A percentile compares a stretch with the other conserved stretches of the same genome.
phyloP scores from a whole-genome alignment of 139 green algal genomes.

The Picochlorum sp. region DNA sequence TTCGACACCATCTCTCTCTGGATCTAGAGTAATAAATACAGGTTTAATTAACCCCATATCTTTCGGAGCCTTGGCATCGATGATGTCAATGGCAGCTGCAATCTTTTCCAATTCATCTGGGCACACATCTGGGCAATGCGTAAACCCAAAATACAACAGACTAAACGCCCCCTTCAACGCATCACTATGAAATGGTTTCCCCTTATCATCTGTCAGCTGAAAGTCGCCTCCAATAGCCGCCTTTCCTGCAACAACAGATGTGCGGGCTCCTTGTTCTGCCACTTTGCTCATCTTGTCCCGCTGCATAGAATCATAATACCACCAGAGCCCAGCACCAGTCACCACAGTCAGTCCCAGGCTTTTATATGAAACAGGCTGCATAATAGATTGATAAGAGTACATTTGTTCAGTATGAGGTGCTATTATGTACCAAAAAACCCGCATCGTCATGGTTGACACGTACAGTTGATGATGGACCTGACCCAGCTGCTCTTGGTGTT shows the following conservation, averaged over 20 bases:
- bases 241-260: slow-evolving; percentile 49
- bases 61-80: slow-evolving; percentile 26
- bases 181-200: slow-evolving; percentile 67
- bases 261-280: neutral
- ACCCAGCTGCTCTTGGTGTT: too few relatives aligned
- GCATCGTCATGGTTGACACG: too few relatives aligned
- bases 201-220: slow-evolving; percentile 64
- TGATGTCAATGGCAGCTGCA: slow-evolving; percentile 48
- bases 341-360: slow-evolving; percentile 39
- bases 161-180: slow-evolving; percentile 79
- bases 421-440: too few relatives aligned
- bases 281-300: slow-evolving; percentile 25
- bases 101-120: slow-evolving; percentile 97
- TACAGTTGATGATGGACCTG: too few relatives aligned
- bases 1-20: slow-evolving; percentile 70
- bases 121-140: slow-evolving; percentile 96
- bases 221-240: slow-evolving; percentile 89
- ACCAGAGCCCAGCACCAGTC: slow-evolving; percentile 39
- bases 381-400: neutral
- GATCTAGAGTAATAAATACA: slow-evolving; percentile 96
- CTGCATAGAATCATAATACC: slow-evolving; percentile 29
- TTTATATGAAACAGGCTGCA: slow-evolving; percentile 38
- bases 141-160: slow-evolving; percentile 99
- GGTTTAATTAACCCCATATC: slow-evolving; percentile 41
- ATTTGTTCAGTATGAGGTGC: too few relatives aligned